These are phyloP conservation scores for Mediolabrus comicus DNA, from an alignment of 108 stramenopile species.

Conservation along the genomic window DNA sequence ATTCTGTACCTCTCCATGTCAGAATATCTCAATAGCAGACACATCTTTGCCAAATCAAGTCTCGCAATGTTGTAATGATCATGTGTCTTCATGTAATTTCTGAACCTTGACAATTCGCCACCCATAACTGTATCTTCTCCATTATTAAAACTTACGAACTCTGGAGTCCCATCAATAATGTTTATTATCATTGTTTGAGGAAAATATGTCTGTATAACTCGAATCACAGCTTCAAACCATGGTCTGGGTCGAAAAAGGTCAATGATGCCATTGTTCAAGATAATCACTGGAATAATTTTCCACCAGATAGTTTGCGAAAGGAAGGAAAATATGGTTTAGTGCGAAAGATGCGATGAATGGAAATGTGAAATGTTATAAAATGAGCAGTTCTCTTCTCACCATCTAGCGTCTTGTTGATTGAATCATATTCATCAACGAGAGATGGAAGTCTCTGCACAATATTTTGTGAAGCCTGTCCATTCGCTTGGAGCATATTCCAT, in stretches of 20 bases:
- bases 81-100: background rate
- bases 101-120: too few relatives aligned
- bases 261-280: constrained; percentile 16
- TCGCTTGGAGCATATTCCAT: constrained; percentile 17
- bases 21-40: background rate
- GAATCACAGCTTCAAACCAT: constrained; percentile 26
- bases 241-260: background rate
- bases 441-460: constrained; percentile 17
- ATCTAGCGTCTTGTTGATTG: constrained; percentile 6
- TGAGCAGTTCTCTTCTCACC: too few relatives aligned
- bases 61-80: constrained; percentile 5
- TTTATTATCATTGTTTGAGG: constrained; percentile 8
- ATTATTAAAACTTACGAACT: too few relatives aligned
- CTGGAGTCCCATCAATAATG: constrained; percentile 6
- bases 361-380: too few relatives aligned
- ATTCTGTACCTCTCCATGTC: too few relatives aligned
- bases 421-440: constrained; percentile 7
- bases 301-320: too few relatives aligned
- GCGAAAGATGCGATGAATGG: too few relatives aligned
- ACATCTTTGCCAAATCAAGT: constrained; percentile 2
- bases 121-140: background rate
- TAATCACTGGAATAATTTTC: too few relatives aligned
- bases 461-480: constrained; percentile 18
- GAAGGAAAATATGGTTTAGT: too few relatives aligned
- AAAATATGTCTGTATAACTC: background rate